A percentile compares a stretch with the other conserved stretches of the same genome.
Evolutionary conservation across 768 basidiomycete species (phyloP).

Genomic region (Saitozyma sp.): DNA sequence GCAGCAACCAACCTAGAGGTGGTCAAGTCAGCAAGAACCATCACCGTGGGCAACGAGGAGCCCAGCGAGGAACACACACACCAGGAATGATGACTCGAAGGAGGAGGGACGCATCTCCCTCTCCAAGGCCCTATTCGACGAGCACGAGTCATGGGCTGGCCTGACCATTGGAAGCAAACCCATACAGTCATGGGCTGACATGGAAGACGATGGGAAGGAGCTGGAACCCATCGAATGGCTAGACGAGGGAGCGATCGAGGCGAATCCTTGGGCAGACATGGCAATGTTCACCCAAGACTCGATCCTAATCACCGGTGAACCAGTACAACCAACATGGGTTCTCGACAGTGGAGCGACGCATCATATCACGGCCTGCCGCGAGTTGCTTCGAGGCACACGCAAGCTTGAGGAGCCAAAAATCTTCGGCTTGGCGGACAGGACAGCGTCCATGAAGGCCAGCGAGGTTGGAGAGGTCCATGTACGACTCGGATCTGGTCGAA

Average conservation of each 20-base stretch:
- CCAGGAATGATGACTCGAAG: too few relatives aligned
- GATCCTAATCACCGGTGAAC: background rate
- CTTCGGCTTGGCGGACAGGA: slow-evolving; percentile 11
- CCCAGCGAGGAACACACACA: too few relatives aligned
- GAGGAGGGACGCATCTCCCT: too few relatives aligned
- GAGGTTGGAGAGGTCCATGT: slow-evolving; percentile 3
- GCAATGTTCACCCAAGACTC: too few relatives aligned
- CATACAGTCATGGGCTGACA: background rate
- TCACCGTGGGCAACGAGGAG: too few relatives aligned
- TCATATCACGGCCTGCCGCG: slow-evolving; percentile 9
- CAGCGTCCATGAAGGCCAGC: background rate
- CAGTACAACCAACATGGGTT: slow-evolving; percentile 4
- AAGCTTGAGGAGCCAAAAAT: slow-evolving; percentile 1
- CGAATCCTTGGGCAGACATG: too few relatives aligned
- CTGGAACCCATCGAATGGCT: too few relatives aligned
- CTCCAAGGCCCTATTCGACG: too few relatives aligned
- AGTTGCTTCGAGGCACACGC: slow-evolving; percentile 1
- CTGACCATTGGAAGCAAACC: background rate
- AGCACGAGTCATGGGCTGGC: too few relatives aligned
- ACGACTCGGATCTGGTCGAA: background rate
- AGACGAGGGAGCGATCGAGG: too few relatives aligned
- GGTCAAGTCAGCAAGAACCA: too few relatives aligned
- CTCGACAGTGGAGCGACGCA: slow-evolving; percentile 16
- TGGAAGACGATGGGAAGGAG: slow-evolving; percentile 1
- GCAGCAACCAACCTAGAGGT: too few relatives aligned